Evolutionary conservation across 2,329 filamentous ascomycete species (phyloP).

Genomic region (Rutstroemia sydowiana): DNA sequence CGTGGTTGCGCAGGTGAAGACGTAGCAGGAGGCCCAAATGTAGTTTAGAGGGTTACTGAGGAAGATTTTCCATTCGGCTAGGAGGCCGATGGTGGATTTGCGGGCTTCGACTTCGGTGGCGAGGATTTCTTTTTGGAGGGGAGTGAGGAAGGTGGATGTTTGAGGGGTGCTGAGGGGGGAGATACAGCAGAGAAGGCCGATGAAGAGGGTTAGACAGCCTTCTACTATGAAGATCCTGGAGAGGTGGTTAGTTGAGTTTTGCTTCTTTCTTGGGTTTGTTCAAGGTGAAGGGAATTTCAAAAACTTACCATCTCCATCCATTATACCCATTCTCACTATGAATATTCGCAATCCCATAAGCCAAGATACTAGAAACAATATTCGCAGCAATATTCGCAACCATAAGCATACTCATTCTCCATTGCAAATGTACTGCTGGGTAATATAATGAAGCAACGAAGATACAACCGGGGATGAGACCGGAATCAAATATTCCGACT

Average conservation of each 20-base stretch:
- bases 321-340: constrained; percentile 58
- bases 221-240: constrained; percentile 44
- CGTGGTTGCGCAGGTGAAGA: constrained; percentile 45
- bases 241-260: not conserved
- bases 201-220: constrained; percentile 37
- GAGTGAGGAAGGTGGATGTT: constrained; percentile 19
- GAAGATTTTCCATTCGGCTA: constrained; percentile 49
- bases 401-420: constrained; percentile 40
- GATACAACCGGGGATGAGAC: constrained; percentile 39
- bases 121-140: constrained; percentile 34
- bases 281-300: not conserved
- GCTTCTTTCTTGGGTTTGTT: too few species aligned
- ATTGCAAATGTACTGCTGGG: constrained; percentile 40
- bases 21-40: constrained; percentile 33
- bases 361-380: constrained; percentile 20
- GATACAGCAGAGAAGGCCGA: constrained; percentile 38
- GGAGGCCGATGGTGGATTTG: constrained; percentile 57
- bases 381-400: constrained; percentile 32
- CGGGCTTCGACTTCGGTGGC: constrained; percentile 26
- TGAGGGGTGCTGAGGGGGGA: constrained; percentile 11
- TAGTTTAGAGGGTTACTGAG: constrained; percentile 56
- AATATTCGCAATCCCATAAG: constrained; percentile 37
- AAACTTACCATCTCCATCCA: constrained; percentile 53
- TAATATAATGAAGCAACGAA: constrained; percentile 43
- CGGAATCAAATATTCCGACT: constrained; percentile 40